Evolutionary conservation across 495 filamentous ascomycete species (phyloP).

Genomic region (Ascobolus immersus): DNA sequence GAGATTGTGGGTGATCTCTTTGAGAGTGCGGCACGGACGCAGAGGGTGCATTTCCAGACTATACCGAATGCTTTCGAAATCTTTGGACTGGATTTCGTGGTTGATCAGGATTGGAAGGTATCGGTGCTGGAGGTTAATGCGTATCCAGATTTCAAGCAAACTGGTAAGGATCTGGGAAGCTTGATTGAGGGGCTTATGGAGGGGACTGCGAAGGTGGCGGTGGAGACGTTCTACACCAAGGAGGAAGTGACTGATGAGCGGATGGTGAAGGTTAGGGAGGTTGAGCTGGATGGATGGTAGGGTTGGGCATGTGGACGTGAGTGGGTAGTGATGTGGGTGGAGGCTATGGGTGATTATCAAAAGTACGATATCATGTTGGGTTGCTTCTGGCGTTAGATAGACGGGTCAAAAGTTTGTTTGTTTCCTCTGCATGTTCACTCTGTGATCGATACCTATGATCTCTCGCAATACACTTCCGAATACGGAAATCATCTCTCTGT

Average conservation of each 20-base stretch:
- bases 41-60: conserved; percentile 61
- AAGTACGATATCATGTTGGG: too few relatives aligned
- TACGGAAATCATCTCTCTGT: too few relatives aligned
- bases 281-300: neutral
- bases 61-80: conserved; percentile 72
- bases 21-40: conserved; percentile 53
- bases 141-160: conserved; percentile 86
- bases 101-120: conserved; percentile 34
- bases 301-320: too few relatives aligned
- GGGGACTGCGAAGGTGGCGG: conserved; percentile 38
- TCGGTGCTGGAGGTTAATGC: conserved; percentile 88
- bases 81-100: conserved; percentile 74
- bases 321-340: too few relatives aligned
- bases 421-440: too few relatives aligned
- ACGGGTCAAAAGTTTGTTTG: too few relatives aligned
- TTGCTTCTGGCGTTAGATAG: too few relatives aligned
- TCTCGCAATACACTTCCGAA: too few relatives aligned
- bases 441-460: too few relatives aligned
- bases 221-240: conserved; percentile 33
- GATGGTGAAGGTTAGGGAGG: conserved; percentile 12
- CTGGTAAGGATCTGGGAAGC: conserved; percentile 41
- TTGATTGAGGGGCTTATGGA: conserved; percentile 54
- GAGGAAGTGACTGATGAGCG: conserved; percentile 12
- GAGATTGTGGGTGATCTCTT: conserved; percentile 47
- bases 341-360: too few relatives aligned